These are phyloP conservation scores for Ilyonectria sp. DNA, from an alignment of 2,329 filamentous ascomycete genomes.

Conservation along the genomic window DNA sequence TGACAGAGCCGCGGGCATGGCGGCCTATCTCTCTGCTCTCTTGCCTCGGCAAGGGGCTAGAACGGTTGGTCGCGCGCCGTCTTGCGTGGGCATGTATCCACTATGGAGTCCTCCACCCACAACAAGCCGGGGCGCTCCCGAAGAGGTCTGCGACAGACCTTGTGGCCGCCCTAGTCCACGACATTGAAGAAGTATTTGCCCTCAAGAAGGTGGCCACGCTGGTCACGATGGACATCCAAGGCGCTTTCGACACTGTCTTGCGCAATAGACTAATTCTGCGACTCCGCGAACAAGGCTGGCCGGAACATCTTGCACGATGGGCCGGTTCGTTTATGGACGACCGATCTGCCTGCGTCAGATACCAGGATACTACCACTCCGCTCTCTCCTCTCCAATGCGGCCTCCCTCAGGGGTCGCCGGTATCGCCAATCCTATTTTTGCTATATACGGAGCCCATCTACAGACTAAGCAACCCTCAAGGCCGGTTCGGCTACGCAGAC, in stretches of 20 bases:
- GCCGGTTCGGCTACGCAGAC: neutral
- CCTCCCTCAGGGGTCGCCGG: neutral
- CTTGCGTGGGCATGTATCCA: slow-evolving; percentile 40
- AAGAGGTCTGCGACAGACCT: slow-evolving; percentile 32
- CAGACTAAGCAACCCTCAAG: no score
- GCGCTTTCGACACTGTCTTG: slow-evolving; percentile 38
- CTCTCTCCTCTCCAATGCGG: slow-evolving; percentile 20
- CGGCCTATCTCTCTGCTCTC: slow-evolving; percentile 47
- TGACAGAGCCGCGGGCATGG: slow-evolving; percentile 33
- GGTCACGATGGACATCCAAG: slow-evolving; percentile 37
- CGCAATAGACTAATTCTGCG: slow-evolving; percentile 34
- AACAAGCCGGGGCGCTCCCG: slow-evolving; percentile 42
- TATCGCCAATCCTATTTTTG: no score
- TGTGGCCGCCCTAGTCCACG: slow-evolving; percentile 32
- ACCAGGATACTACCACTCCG: slow-evolving; percentile 21
- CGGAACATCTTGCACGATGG: slow-evolving; percentile 26
- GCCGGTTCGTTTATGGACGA: slow-evolving; percentile 32
- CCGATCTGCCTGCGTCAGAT: slow-evolving; percentile 9
- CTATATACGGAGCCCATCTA: no score
- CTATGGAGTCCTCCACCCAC: slow-evolving; percentile 37
- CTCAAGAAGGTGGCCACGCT: slow-evolving; percentile 30
- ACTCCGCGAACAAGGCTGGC: slow-evolving; percentile 36
- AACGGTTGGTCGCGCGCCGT: slow-evolving; percentile 43
- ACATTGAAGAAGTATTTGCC: slow-evolving; percentile 39
- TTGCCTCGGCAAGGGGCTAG: slow-evolving; percentile 47